Percentiles rank a stretch among this genome's conserved stretches.
These are phyloP conservation scores for Hypoxylon rubiginosum DNA, from an alignment of 2,329 filamentous ascomycete genomes.

Conservation along the genomic window DNA sequence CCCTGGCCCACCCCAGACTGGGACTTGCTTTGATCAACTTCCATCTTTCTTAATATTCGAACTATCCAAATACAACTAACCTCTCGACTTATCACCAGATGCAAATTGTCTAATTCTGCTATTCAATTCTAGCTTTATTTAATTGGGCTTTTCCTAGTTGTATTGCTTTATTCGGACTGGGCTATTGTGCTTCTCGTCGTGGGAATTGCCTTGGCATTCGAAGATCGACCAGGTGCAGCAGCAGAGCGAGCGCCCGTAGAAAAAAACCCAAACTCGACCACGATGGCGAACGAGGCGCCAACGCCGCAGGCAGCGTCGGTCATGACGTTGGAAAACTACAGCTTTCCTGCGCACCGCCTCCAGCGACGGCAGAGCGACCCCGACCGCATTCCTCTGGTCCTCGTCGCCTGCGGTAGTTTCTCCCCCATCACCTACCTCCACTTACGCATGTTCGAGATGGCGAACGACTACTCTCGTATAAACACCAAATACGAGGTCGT, in stretches of 20 bases:
- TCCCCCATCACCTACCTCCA: slow-evolving; percentile 82
- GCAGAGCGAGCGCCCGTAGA: slow-evolving; percentile 3
- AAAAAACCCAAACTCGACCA: slow-evolving; percentile 9
- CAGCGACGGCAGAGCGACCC: slow-evolving; percentile 67
- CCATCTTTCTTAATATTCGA: slow-evolving; percentile 18
- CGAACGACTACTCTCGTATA: slow-evolving; percentile 81
- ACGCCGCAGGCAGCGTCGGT: slow-evolving; percentile 41
- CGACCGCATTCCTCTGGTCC: slow-evolving; percentile 72
- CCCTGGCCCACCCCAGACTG: slow-evolving; percentile 18
- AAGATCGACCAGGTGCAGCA: neutral
- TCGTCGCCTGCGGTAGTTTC: slow-evolving; percentile 79
- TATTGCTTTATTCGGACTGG: too few species aligned
- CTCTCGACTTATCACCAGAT: neutral
- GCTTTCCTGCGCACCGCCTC: slow-evolving; percentile 72
- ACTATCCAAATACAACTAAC: slow-evolving; percentile 4
- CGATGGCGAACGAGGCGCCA: slow-evolving; percentile 37
- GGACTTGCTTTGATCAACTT: slow-evolving; percentile 28
- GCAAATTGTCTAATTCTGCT: too few species aligned
- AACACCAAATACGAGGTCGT: slow-evolving; percentile 85
- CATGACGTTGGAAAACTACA: slow-evolving; percentile 61
- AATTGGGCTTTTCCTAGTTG: too few species aligned
- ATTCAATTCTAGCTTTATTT: too few species aligned
- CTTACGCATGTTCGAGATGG: slow-evolving; percentile 90
- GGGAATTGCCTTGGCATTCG: too few species aligned
- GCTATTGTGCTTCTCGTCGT: too few species aligned